Percentiles rank a stretch among this genome's conserved stretches.
These are phyloP conservation scores for Peronospora tabacina DNA, from an alignment of 352 stramenopile species.

Conservation along the genomic window DNA sequence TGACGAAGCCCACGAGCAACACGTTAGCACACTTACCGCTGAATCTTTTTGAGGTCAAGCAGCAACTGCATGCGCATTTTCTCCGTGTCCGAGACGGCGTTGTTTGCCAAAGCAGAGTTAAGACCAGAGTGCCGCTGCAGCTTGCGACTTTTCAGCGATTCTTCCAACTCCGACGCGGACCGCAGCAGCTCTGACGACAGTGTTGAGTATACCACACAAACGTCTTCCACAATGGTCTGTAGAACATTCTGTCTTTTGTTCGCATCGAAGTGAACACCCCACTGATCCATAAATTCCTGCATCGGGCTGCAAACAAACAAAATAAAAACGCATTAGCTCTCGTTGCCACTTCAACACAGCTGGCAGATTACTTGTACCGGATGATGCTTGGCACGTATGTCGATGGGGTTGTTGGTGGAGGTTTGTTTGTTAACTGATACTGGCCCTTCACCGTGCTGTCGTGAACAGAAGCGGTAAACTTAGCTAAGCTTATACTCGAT, in stretches of 20 bases:
- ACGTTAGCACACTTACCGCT: slow-evolving; percentile 35
- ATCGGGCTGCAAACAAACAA: slow-evolving; percentile 39
- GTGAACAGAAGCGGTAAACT: slow-evolving; percentile 3
- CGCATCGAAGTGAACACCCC: slow-evolving; percentile 48
- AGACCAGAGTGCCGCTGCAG: slow-evolving; percentile 47
- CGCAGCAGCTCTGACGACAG: slow-evolving; percentile 68
- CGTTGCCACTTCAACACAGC: neutral
- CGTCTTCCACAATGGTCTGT: slow-evolving; percentile 42
- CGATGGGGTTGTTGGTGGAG: slow-evolving; percentile 52
- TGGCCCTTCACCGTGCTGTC: slow-evolving; percentile 78
- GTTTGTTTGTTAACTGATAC: slow-evolving; percentile 88
- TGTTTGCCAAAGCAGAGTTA: slow-evolving; percentile 14
- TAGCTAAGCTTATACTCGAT: slow-evolving; percentile 1
- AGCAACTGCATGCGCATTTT: slow-evolving; percentile 81
- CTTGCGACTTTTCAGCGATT: slow-evolving; percentile 85
- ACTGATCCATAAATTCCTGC: slow-evolving; percentile 62
- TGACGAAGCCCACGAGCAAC: neutral
- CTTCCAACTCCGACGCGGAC: slow-evolving; percentile 71
- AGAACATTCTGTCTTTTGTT: slow-evolving; percentile 41
- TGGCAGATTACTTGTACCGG: slow-evolving; percentile 23
- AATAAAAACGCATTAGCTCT: slow-evolving; percentile 1
- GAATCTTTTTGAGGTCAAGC: slow-evolving; percentile 67
- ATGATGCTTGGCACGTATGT: slow-evolving; percentile 76
- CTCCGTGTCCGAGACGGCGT: slow-evolving; percentile 64
- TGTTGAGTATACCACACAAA: slow-evolving; percentile 53